Evolutionary conservation across 176 grass and related monocot species (phyloP).

Genomic region (Juncus inflexus): DNA sequence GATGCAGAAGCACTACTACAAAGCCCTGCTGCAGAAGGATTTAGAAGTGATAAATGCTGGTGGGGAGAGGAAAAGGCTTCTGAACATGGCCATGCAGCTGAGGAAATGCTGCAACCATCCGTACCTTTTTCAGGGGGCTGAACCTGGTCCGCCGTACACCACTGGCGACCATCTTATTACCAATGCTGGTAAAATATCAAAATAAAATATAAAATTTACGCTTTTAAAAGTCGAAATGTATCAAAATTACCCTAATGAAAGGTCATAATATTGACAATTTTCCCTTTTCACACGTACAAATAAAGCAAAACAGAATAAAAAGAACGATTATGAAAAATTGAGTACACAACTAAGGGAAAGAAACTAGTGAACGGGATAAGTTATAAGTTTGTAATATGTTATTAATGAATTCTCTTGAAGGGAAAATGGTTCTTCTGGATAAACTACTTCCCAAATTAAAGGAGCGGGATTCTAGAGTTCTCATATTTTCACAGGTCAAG

Average conservation of each 20-base stretch:
- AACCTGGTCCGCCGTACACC: conserved; percentile 74
- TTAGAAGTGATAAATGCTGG: conserved; percentile 74
- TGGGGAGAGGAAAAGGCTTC: conserved; percentile 60
- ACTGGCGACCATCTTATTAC: conserved; percentile 77
- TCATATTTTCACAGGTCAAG: conserved; percentile 74
- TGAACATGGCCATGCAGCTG: conserved; percentile 77
- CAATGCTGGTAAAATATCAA: conserved; percentile 44
- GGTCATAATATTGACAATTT: too few species aligned
- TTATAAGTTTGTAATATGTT: background rate
- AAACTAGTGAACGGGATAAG: background rate
- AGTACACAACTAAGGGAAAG: background rate
- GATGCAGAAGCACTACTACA: conserved; percentile 81
- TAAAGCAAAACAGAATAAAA: too few species aligned
- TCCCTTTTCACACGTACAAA: too few species aligned
- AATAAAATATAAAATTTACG: too few species aligned
- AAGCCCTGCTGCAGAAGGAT: conserved; percentile 68
- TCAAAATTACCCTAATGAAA: too few species aligned
- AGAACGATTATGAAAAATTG: too few species aligned
- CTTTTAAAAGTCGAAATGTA: too few species aligned
- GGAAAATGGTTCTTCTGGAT: conserved; percentile 76
- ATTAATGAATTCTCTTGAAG: conserved; percentile 33
- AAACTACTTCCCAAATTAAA: conserved; percentile 70
- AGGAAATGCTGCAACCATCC: conserved; percentile 87
- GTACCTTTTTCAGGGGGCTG: conserved; percentile 79
- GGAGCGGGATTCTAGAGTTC: conserved; percentile 69